Percentiles rank a stretch among this genome's conserved stretches.
These are phyloP conservation scores for Escallonia rubra DNA, from an alignment of 129 eudicot genomes.

Conservation along the genomic window DNA sequence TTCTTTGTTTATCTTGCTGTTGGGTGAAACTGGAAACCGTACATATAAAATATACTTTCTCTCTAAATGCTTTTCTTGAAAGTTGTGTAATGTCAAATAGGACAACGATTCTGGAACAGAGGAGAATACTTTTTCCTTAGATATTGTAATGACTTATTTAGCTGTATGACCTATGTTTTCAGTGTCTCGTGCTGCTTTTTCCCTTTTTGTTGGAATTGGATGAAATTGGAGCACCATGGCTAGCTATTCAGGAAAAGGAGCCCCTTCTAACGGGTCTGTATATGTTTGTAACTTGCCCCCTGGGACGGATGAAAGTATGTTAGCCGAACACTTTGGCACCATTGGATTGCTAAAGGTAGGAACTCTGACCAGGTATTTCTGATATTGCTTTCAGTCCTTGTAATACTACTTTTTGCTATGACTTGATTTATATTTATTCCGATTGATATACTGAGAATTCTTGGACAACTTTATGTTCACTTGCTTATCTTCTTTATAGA, in stretches of 20 bases:
- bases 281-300: conserved; percentile 91
- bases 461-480: background rate
- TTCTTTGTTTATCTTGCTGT: too few relatives aligned
- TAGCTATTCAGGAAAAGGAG: conserved; percentile 53
- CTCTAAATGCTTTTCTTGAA: too few relatives aligned
- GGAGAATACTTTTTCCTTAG: too few relatives aligned
- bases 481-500: conserved; percentile 26
- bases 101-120: too few relatives aligned
- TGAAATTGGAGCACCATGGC: conserved; percentile 74
- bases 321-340: conserved; percentile 84
- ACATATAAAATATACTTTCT: too few relatives aligned
- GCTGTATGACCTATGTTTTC: background rate
- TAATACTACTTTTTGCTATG: background rate
- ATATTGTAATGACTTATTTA: background rate
- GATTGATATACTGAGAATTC: background rate
- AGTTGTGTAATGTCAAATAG: too few relatives aligned
- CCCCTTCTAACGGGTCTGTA: conserved; percentile 73
- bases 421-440: background rate
- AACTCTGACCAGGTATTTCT: conserved; percentile 26
- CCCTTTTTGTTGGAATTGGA: conserved; percentile 16
- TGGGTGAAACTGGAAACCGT: too few relatives aligned
- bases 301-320: conserved; percentile 89
- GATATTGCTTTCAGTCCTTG: conserved; percentile 1
- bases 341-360: conserved; percentile 97
- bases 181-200: conserved; percentile 26